Evolutionary conservation across 1,139 yeast genomes (phyloP).

Genomic region (Suhomyces terraborum): DNA sequence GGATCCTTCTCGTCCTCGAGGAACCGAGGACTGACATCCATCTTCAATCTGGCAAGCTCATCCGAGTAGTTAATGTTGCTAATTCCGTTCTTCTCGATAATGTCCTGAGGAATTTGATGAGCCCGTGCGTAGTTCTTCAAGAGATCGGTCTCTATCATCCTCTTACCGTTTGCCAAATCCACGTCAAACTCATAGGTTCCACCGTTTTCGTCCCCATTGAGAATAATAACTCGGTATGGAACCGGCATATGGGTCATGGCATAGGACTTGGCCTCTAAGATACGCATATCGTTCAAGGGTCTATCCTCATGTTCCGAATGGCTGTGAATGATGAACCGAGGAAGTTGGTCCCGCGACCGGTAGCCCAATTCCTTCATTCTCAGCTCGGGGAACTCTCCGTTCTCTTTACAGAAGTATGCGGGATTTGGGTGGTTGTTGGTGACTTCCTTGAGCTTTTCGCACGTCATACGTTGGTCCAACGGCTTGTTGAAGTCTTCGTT

Average conservation of each 20-base stretch:
- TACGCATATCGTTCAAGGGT: constrained; percentile 18
- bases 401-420: constrained; percentile 19
- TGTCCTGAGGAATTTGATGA: constrained; percentile 14
- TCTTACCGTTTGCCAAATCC: constrained; percentile 18
- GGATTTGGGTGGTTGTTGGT: constrained; percentile 20
- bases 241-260: constrained; percentile 30
- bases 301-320: constrained; percentile 27
- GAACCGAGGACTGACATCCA: constrained; percentile 22
- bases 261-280: constrained; percentile 21
- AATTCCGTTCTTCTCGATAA: constrained; percentile 17
- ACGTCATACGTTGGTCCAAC: constrained; percentile 12
- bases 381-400: constrained; percentile 10
- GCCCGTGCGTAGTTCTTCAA: constrained; percentile 13
- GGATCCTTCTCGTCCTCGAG: constrained; percentile 26
- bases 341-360: constrained; percentile 17
- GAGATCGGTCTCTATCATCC: constrained; percentile 18
- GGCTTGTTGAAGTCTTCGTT: constrained; percentile 15
- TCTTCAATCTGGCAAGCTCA: constrained; percentile 23
- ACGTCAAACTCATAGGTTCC: constrained; percentile 37
- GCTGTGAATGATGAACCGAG: constrained; percentile 19
- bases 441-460: constrained; percentile 19
- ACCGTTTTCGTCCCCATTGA: constrained; percentile 27
- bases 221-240: constrained; percentile 34
- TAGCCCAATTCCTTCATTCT: constrained; percentile 17
- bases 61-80: constrained; percentile 25